A percentile compares a stretch with the other conserved stretches of the same genome.
These are phyloP conservation scores for Penicillium cinerascens DNA, from an alignment of 495 filamentous ascomycete genomes.

Conservation along the genomic window DNA sequence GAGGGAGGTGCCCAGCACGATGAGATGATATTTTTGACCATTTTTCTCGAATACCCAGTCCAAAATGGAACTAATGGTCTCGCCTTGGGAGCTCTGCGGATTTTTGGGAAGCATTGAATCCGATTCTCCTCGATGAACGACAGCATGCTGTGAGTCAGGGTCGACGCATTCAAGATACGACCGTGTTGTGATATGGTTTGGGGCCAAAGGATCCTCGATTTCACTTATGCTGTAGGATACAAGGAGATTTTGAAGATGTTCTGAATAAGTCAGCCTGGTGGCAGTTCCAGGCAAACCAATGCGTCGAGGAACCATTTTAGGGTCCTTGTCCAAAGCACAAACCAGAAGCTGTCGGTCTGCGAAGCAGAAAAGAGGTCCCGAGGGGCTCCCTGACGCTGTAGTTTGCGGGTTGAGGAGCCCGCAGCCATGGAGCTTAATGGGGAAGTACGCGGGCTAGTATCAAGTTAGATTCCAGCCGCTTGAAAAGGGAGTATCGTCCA, in stretches of 20 bases:
- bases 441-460: constrained; percentile 39
- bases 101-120: background rate
- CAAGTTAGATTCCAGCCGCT: constrained; percentile 7
- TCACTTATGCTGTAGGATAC: constrained; percentile 36
- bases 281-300: constrained; percentile 43
- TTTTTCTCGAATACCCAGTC: constrained; percentile 46
- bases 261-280: constrained; percentile 40
- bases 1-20: constrained; percentile 43
- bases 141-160: constrained; percentile 31
- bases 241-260: constrained; percentile 37
- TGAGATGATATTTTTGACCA: constrained; percentile 43
- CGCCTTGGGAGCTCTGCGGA: constrained; percentile 31
- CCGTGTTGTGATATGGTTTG: constrained; percentile 27
- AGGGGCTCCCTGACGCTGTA: constrained; percentile 10
- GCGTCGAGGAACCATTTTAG: constrained; percentile 40
- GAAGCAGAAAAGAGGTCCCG: constrained; percentile 40
- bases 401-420: constrained; percentile 16
- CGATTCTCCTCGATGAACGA: constrained; percentile 8
- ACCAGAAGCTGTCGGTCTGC: constrained; percentile 41
- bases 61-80: constrained; percentile 46
- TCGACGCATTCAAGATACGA: constrained; percentile 43
- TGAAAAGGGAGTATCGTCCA: background rate
- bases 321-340: constrained; percentile 31
- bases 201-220: constrained; percentile 15
- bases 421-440: constrained; percentile 34